Evolutionary conservation across 352 stramenopile species (phyloP).

Genomic region (Phytophthora vignae): DNA sequence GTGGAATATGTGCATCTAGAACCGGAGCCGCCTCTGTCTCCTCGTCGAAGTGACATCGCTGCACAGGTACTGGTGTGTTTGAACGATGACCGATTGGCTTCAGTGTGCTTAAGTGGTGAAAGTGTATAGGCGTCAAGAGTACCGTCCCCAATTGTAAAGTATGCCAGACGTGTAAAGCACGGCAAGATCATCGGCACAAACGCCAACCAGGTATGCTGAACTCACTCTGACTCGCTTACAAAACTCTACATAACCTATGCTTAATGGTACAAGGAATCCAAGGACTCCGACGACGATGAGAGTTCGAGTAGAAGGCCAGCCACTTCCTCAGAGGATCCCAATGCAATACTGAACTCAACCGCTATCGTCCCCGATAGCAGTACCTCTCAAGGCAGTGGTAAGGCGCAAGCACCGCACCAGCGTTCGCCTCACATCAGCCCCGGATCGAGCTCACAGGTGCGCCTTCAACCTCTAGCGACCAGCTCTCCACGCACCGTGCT

Average conservation of each 20-base stretch:
- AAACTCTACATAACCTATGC: constrained; percentile 6
- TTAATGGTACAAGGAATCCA: neutral
- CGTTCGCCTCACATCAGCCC: neutral
- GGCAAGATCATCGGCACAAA: neutral
- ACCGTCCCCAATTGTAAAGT: constrained; percentile 1
- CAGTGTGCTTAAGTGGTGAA: constrained; percentile 2
- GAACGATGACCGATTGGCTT: neutral
- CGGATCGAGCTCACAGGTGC: constrained; percentile 22
- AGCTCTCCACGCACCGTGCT: neutral
- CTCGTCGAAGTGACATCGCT: neutral
- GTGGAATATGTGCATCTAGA: constrained; percentile 16
- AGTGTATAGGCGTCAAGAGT: constrained; percentile 6
- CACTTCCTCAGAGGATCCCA: neutral
- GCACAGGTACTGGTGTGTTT: constrained; percentile 12
- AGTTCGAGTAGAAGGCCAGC: neutral
- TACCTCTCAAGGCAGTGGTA: neutral
- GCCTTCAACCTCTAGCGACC: neutral
- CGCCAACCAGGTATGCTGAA: constrained; percentile 10
- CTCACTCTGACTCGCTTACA: neutral
- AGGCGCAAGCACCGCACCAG: neutral
- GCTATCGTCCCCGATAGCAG: neutral
- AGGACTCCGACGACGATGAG: constrained; percentile 5
- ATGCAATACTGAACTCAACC: neutral
- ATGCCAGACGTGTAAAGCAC: neutral
- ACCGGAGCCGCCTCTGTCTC: constrained; percentile 21